Conservation (phyloP, 768 basidiomycete genomes). For the Macrolepiota fuliginosa region DNA sequence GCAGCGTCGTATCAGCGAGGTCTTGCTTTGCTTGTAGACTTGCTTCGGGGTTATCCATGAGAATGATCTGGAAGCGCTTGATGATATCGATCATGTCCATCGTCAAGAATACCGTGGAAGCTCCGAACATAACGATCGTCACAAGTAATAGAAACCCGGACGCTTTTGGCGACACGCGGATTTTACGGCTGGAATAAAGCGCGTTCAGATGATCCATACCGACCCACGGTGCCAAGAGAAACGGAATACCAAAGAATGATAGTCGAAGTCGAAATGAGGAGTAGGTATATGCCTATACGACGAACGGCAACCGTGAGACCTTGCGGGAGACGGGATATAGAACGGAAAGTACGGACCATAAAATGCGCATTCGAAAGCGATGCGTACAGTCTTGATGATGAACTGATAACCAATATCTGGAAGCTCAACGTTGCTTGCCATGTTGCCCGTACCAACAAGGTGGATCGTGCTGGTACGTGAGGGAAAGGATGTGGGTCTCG, state of each 20-base stretch:
- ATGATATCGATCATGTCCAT: conserved; percentile 27
- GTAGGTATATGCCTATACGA: conserved; percentile 12
- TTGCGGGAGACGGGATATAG: neutral
- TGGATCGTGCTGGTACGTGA: neutral
- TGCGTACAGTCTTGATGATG: conserved; percentile 17
- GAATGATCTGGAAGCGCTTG: conserved; percentile 23
- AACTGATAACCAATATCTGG: conserved; percentile 15
- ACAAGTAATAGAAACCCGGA: conserved; percentile 21
- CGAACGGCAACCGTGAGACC: neutral
- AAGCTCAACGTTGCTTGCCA: conserved; percentile 11
- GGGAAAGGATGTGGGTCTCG: neutral
- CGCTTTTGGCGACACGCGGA: conserved; percentile 12
- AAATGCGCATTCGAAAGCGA: conserved; percentile 15
- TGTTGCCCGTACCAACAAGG: neutral
- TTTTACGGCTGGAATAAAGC: conserved; percentile 15
- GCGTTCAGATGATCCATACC: too few species aligned
- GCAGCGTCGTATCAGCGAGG: conserved; percentile 20
- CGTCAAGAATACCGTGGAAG: conserved; percentile 24
- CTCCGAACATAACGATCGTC: conserved; percentile 26
- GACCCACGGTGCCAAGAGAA: neutral
- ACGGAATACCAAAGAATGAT: conserved; percentile 14
- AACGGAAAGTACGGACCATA: conserved; percentile 14
- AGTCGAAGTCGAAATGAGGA: conserved; percentile 17
- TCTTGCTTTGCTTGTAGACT: conserved; percentile 19
- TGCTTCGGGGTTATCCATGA: conserved; percentile 20